Conservation (phyloP, 768 basidiomycete genomes). For the Auriscalpium orientale region DNA sequence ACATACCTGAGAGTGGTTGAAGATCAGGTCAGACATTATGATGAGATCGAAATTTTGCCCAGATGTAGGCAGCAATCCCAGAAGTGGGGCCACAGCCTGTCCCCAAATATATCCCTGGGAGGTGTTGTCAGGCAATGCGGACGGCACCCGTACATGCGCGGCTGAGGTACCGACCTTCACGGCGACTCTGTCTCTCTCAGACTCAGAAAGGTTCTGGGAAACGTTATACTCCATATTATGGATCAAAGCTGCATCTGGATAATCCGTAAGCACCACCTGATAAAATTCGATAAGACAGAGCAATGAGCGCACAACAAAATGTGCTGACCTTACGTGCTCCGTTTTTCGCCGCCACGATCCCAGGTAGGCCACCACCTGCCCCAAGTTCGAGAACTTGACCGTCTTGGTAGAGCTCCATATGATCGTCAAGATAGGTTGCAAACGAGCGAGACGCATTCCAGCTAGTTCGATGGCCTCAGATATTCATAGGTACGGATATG, state of each 20-base stretch:
- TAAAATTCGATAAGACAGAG: no score
- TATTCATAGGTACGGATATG: not conserved
- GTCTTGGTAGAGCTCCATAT: constrained; percentile 36
- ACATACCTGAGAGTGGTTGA: constrained; percentile 86
- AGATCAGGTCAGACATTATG: constrained; percentile 88
- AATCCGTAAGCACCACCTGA: constrained; percentile 85
- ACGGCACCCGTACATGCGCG: no score
- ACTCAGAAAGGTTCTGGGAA: constrained; percentile 38
- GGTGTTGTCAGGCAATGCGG: constrained; percentile 23
- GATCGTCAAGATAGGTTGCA: constrained; percentile 59
- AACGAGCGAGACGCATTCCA: constrained; percentile 78
- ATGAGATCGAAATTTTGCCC: constrained; percentile 60
- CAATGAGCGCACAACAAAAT: not conserved
- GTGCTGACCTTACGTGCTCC: constrained; percentile 54
- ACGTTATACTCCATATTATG: constrained; percentile 73
- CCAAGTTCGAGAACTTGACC: constrained; percentile 77
- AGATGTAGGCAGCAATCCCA: constrained; percentile 24
- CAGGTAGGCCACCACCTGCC: constrained; percentile 87
- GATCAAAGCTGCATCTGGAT: constrained; percentile 73
- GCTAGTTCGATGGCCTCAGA: constrained; percentile 26
- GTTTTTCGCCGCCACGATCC: constrained; percentile 63
- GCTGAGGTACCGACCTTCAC: constrained; percentile 26
- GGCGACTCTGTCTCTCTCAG: constrained; percentile 13
- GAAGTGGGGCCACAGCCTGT: constrained; percentile 37
- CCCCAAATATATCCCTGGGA: constrained; percentile 82